Evolutionary conservation across 768 basidiomycete genomes (phyloP).

Genomic region (Kwoniella heveanensis): DNA sequence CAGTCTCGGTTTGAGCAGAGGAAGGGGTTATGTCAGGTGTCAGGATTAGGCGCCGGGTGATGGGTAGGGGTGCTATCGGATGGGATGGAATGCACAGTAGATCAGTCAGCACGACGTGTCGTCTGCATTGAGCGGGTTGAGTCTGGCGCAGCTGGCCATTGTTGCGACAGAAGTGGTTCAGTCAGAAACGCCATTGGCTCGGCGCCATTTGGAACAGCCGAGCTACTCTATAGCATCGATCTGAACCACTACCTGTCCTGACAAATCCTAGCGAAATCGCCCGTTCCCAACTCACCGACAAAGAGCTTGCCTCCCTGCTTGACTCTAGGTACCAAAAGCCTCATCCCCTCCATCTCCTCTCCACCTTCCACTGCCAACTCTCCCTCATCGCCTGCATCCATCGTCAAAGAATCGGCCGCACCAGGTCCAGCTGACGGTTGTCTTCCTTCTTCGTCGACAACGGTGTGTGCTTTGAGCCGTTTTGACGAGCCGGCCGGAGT

Average conservation of each 20-base stretch:
- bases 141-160: too few relatives aligned
- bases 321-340: constrained; percentile 44
- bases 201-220: too few relatives aligned
- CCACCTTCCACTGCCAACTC: constrained; percentile 45
- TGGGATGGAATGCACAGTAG: background rate
- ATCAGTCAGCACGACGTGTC: background rate
- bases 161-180: too few relatives aligned
- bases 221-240: too few relatives aligned
- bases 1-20: background rate
- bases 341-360: constrained; percentile 53
- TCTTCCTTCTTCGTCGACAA: constrained; percentile 35
- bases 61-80: constrained; percentile 43
- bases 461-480: constrained; percentile 4
- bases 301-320: constrained; percentile 39
- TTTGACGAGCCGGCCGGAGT: constrained; percentile 22
- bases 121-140: too few relatives aligned
- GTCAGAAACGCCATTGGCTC: too few relatives aligned
- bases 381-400: constrained; percentile 26
- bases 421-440: constrained; percentile 40
- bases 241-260: too few relatives aligned
- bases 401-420: constrained; percentile 41
- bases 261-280: too few relatives aligned
- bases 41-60: constrained; percentile 46
- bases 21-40: constrained; percentile 24
- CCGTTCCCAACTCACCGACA: constrained; percentile 39